phyloP scores from a whole-genome alignment of 177 flowering plant genomes.

The Telopea speciosissima region DNA sequence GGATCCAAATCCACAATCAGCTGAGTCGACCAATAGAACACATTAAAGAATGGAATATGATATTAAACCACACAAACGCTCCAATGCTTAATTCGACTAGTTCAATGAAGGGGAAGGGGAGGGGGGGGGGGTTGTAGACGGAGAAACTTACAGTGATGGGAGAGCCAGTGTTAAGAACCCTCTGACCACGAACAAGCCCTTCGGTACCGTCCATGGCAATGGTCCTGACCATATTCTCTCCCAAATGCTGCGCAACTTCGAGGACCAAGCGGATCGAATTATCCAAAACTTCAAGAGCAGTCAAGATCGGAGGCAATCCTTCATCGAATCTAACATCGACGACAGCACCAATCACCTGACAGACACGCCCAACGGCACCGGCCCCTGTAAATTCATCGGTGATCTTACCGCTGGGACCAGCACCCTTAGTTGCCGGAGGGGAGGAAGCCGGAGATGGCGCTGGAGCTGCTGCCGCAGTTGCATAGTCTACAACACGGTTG shows the following conservation, averaged over 20 bases:
- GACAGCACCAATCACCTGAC: conserved; percentile 2
- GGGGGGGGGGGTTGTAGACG: too few relatives aligned
- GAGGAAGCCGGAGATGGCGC: not conserved
- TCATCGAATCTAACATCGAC: not conserved
- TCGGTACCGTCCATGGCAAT: conserved; percentile 2
- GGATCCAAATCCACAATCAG: not conserved
- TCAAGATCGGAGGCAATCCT: not conserved
- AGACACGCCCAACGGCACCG: not conserved
- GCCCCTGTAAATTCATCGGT: not conserved
- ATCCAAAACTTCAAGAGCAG: not conserved
- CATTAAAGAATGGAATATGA: not conserved
- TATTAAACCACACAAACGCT: too few relatives aligned
- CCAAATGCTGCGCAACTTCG: not conserved
- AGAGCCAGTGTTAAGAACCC: not conserved
- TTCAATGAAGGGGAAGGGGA: too few relatives aligned
- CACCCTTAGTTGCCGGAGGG: not conserved
- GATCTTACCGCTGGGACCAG: not conserved
- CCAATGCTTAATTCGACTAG: too few relatives aligned
- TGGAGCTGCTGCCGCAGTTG: not conserved
- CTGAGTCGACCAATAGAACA: not conserved
- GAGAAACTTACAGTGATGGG: not conserved
- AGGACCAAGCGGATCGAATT: conserved; percentile 1
- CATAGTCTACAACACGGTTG: not conserved
- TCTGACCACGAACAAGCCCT: not conserved
- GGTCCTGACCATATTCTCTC: conserved; percentile 1